Conservation (phyloP, 1,284 basidiomycete genomes). For the Fomitopsis palustris region DNA sequence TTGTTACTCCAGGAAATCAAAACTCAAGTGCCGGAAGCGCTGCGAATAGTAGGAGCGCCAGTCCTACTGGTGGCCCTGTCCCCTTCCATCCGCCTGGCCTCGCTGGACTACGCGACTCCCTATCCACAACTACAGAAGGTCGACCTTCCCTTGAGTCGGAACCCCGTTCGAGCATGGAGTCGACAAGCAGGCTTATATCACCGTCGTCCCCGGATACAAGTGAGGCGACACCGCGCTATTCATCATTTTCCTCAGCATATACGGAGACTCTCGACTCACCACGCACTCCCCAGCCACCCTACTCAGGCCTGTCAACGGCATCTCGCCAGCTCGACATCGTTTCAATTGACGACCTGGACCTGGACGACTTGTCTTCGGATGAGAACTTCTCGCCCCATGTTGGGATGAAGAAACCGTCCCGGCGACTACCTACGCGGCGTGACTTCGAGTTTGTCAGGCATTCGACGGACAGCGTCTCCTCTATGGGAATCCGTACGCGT, state of each 20-base stretch:
- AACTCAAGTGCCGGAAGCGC: not conserved
- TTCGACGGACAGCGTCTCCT: slow-evolving; percentile 68
- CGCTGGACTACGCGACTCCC: not conserved
- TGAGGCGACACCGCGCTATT: not conserved
- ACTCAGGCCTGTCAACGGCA: not conserved
- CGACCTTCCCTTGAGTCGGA: not conserved
- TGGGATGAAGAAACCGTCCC: slow-evolving; percentile 50
- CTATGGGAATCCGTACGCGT: slow-evolving; percentile 65
- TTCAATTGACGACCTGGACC: slow-evolving; percentile 70
- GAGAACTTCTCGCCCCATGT: slow-evolving; percentile 36
- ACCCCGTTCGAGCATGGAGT: not conserved
- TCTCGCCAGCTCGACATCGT: slow-evolving; percentile 61
- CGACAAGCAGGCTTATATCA: not conserved
- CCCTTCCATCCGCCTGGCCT: not conserved
- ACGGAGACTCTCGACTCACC: not conserved
- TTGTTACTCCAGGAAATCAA: not conserved
- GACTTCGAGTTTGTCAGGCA: slow-evolving; percentile 75
- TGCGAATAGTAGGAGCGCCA: not conserved
- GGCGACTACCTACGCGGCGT: slow-evolving; percentile 63
- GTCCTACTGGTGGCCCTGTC: not conserved
- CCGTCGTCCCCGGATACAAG: not conserved
- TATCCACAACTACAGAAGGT: not conserved
- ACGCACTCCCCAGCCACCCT: not conserved
- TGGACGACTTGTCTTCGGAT: slow-evolving; percentile 69
- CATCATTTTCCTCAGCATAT: not conserved